Evolutionary conservation across 2,329 filamentous ascomycete genomes (phyloP).

Genomic region (Monilinia laxa): DNA sequence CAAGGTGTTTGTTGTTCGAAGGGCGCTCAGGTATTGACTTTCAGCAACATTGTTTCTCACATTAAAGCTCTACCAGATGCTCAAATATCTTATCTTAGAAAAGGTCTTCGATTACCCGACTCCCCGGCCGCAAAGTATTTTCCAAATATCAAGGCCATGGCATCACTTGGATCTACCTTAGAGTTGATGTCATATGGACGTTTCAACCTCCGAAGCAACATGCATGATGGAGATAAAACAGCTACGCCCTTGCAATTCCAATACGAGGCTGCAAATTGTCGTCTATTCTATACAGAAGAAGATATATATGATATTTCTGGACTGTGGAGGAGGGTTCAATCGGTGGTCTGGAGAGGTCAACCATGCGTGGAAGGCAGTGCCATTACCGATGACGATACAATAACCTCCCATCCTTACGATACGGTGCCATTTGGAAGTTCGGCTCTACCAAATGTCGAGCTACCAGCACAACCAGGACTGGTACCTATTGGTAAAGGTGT

Average conservation of each 20-base stretch:
- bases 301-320: conserved; percentile 40
- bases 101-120: conserved; percentile 23
- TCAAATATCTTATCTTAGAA: background rate
- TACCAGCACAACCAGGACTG: conserved; percentile 2
- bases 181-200: background rate
- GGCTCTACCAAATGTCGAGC: conserved; percentile 8
- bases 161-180: background rate
- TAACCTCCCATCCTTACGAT: conserved; percentile 10
- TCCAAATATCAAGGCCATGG: conserved; percentile 29
- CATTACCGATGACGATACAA: background rate
- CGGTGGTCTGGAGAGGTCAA: conserved; percentile 44
- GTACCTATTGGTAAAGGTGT: conserved; percentile 7
- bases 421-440: conserved; percentile 13
- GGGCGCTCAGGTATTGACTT: conserved; percentile 45
- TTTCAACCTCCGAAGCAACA: conserved; percentile 38
- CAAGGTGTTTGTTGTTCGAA: conserved; percentile 64
- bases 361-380: conserved; percentile 38
- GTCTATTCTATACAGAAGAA: conserved; percentile 57
- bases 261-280: conserved; percentile 60
- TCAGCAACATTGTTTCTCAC: background rate
- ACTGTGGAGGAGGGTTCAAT: conserved; percentile 51
- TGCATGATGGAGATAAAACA: conserved; percentile 34
- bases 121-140: conserved; percentile 42
- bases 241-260: conserved; percentile 56
- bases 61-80: conserved; percentile 11